phyloP scores from a whole-genome alignment of 1,139 yeast genomes.

The Candida tetrigidarum region DNA sequence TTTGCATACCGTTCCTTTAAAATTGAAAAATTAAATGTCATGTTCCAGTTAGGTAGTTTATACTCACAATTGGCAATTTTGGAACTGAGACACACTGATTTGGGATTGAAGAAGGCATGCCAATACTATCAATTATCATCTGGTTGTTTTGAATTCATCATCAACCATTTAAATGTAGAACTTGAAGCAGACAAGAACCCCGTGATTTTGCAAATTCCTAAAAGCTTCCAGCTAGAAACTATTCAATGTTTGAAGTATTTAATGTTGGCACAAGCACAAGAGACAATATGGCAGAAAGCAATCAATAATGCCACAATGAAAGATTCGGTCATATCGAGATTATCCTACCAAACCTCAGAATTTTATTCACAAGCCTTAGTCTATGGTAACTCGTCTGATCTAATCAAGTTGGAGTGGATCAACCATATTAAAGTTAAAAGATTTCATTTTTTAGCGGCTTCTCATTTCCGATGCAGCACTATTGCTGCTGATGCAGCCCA shows the following conservation, averaged over 20 bases:
- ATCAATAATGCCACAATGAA: constrained; percentile 52
- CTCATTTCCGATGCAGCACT: constrained; percentile 63
- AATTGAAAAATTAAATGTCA: constrained; percentile 64
- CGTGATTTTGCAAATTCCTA: constrained; percentile 15
- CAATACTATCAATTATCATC: constrained; percentile 71
- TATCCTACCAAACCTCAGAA: constrained; percentile 65
- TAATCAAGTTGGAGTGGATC: constrained; percentile 65
- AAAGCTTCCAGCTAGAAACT: constrained; percentile 33
- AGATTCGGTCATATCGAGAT: constrained; percentile 62
- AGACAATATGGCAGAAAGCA: constrained; percentile 82
- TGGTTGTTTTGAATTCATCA: constrained; percentile 59
- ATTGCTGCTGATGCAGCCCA: constrained; percentile 51
- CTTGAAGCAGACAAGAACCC: constrained; percentile 16
- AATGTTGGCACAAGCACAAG: constrained; percentile 87
- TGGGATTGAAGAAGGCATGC: constrained; percentile 66
- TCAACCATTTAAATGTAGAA: constrained; percentile 15
- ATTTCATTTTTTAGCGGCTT: constrained; percentile 70
- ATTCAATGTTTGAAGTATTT: constrained; percentile 38
- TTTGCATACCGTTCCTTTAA: constrained; percentile 47
- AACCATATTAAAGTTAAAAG: constrained; percentile 61
- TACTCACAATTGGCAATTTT: constrained; percentile 59
- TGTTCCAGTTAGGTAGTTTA: constrained; percentile 71
- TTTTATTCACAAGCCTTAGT: constrained; percentile 55
- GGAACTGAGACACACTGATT: constrained; percentile 49
- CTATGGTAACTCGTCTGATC: constrained; percentile 51